These are phyloP conservation scores for Dictyostelium capitatum DNA, from an alignment of 78 protist genomes.

Conservation along the genomic window DNA sequence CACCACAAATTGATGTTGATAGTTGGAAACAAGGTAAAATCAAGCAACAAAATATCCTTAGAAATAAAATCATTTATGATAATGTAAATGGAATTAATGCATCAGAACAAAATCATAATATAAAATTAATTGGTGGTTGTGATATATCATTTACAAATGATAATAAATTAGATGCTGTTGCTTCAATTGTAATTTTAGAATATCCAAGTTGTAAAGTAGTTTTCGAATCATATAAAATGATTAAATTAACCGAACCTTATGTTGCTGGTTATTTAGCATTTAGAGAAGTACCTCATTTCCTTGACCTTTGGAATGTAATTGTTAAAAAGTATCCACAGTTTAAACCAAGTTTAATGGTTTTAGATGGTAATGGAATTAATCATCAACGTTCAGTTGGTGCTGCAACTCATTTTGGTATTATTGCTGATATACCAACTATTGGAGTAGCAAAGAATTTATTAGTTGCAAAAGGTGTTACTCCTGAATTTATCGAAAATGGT, in stretches of 20 bases:
- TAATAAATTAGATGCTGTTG: slow-evolving; percentile 84
- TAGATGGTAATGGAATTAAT: slow-evolving; percentile 91
- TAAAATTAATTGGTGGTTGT: slow-evolving; percentile 79
- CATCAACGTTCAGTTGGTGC: slow-evolving; percentile 87
- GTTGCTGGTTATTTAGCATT: slow-evolving; percentile 91
- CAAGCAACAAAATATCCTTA: not conserved
- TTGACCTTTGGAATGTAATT: slow-evolving; percentile 44
- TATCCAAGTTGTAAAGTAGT: slow-evolving; percentile 79
- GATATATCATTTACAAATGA: slow-evolving; percentile 87
- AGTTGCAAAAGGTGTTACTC: slow-evolving; percentile 71
- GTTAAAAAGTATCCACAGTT: slow-evolving; percentile 66
- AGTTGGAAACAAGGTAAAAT: not conserved
- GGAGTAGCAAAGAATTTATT: slow-evolving; percentile 90
- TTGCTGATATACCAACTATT: slow-evolving; percentile 82
- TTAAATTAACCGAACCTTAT: slow-evolving; percentile 84
- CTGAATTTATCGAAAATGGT: slow-evolving; percentile 39
- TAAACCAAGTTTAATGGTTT: slow-evolving; percentile 80
- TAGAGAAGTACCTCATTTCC: slow-evolving; percentile 89
- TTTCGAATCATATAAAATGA: slow-evolving; percentile 73
- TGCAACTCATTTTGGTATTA: slow-evolving; percentile 88
- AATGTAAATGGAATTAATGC: not conserved
- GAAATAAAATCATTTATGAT: not conserved
- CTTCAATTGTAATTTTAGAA: slow-evolving; percentile 80
- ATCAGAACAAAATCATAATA: not conserved
- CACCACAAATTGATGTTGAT: not conserved